Base-by-base conservation (phyloP, 345 rosid genomes). In the Lenwebbia sp. region DNA sequence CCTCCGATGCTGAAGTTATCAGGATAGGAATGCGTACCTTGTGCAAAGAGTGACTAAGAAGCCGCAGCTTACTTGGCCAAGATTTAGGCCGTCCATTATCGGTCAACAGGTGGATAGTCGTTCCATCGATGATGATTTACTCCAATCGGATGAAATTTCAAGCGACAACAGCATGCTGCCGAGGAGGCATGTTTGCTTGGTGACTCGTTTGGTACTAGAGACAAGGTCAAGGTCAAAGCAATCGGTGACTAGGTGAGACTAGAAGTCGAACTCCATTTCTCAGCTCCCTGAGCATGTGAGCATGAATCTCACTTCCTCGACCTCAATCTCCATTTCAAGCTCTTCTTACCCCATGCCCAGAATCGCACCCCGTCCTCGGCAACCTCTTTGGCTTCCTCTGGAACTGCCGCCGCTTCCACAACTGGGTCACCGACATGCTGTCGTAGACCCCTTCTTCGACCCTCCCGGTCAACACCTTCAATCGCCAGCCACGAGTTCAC, bases 321-420 rank as follows among this genome's bases (percentile, higher is more conserved):
- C 14, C 52, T 50, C 52, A 44, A 44, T 50, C 52, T 12, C 52
- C 52, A 50, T 12, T 50, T 50, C 52, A 50, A 50, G 52, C 54
- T 52, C 21, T 52, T 52, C 21, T 15, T 52, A 15, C 54, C 54
- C 54, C 54, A 15, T 14, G 54, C 54, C 54, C 6, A 52, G 54
- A 52, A 52, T 15, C 21, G 54, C 30, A 57, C 30, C 65, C 28
- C 2, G 37, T 58, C 70, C 70, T n/a, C 9, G 14, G 30, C 37
- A 58, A 58, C 70, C 70, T 58, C 8, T 2, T 58, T 13, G 70
- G 70, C 70, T 58, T 58, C 70, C 70, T 58, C 19, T 91, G 91
- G 60, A 91, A 92, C 91, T 89, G 86, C 90, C 92, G 90, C 87
- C 92, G 93, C 88, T 90, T 93, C 90, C 94, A 93, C 83, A 93